Conservation (phyloP, 805 yeast species). For the Kregervanrija fluxuum region DNA sequence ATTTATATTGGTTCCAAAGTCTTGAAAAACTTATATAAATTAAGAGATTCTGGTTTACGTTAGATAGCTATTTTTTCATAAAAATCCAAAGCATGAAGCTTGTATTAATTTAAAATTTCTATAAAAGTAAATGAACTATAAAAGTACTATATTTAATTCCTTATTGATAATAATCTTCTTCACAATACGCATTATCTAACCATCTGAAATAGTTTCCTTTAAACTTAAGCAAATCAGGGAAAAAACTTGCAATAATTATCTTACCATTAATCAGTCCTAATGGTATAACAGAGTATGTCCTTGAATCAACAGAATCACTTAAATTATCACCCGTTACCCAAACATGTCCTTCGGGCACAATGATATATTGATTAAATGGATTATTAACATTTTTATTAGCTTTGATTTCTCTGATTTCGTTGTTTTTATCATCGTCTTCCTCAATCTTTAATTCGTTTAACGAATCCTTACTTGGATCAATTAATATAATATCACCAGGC, state of each 20-base stretch:
- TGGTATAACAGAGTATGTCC: constrained; percentile 87
- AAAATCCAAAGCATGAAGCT: constrained; percentile 11
- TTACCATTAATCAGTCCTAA: constrained; percentile 84
- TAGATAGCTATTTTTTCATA: not conserved
- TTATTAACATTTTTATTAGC: constrained; percentile 6
- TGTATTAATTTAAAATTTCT: not conserved
- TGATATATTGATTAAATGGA: constrained; percentile 46
- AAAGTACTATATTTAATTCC: constrained; percentile 3
- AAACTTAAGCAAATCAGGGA: constrained; percentile 24
- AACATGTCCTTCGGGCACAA: constrained; percentile 88
- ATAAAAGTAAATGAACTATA: constrained; percentile 4
- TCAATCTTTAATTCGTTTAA: constrained; percentile 22
- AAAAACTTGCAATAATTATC: constrained; percentile 62
- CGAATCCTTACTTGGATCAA: constrained; percentile 69
- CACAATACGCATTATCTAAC: constrained; percentile 44
- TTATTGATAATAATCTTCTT: constrained; percentile 20
- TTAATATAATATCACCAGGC: constrained; percentile 83
- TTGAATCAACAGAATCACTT: constrained; percentile 78
- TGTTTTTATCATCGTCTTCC: constrained; percentile 2
- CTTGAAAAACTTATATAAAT: constrained; percentile 33
- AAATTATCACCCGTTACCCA: constrained; percentile 97
- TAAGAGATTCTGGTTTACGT: constrained; percentile 23
- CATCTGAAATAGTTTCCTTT: constrained; percentile 49
- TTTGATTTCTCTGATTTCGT: constrained; percentile 1
- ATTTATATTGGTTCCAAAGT: constrained; percentile 61